Base-by-base conservation (phyloP, 2,329 filamentous ascomycete genomes). In the Penicillium sp. region DNA sequence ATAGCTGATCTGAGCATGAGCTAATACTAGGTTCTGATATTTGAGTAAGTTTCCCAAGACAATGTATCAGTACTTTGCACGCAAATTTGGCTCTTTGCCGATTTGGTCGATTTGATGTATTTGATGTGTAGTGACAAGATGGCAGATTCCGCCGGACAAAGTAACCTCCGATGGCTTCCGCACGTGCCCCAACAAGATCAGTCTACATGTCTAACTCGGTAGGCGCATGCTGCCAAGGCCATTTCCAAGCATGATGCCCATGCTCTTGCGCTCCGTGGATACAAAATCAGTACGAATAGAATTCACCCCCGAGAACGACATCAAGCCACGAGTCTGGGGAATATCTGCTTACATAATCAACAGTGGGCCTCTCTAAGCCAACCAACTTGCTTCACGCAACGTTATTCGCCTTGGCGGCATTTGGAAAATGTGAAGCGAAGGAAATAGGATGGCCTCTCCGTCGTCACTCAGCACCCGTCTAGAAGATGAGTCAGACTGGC, bases 401-500 rank as follows among this genome's bases (percentile, higher is more conserved):
- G 9, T n/a, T 37, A 22, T 15, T 35, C 27, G 18, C 14, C 20
- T 33, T 47, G 45, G 29, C 29, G 14, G 23, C 45, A n/a, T 31
- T 9, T 20, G 7, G n/a, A 37, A 43, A 35, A 50, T 50, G 48
- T 50, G 27, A 43, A 15, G 11, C 23, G 12, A 31, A 22, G 11
- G 0, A 1, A 6, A 26, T 18, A 41, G 9, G 18, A 50, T 65
- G 62, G 46, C 49, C 20, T 60, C 62, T 15, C 58, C 53, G 45
- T 60, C 58, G 18, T 58, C 62, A 26, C 41, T 35, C 14, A 59
- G 55, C 18, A 52, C 61, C 1, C 54, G 45, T 7, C 26, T 55
- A 3, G 60, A 63, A 12, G 58, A 59, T 43, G 60, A 62, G 3
- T 27, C 55, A 3, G 56, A 57, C 22, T 60, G 62, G 60, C 51